phyloP scores from a whole-genome alignment of 1,284 basidiomycete genomes.

The Papiliotrema laurentii region DNA sequence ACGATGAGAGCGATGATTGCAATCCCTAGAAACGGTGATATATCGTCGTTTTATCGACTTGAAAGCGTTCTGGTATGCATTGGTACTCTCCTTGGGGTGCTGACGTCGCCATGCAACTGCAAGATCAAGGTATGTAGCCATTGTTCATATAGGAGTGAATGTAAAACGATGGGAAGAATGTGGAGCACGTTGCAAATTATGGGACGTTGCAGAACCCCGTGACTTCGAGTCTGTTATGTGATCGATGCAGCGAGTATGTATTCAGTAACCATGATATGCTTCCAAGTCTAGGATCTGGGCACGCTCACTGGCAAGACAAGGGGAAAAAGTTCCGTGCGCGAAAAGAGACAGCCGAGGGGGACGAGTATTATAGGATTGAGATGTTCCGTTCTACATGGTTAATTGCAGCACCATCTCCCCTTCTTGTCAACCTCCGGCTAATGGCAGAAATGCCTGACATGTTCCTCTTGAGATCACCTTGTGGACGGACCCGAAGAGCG shows the following conservation, averaged over 20 bases:
- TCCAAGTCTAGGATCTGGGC: not conserved
- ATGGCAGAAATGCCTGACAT: conserved; percentile 65
- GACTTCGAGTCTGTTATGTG: too few relatives aligned
- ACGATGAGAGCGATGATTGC: too few relatives aligned
- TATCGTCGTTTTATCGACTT: too few relatives aligned
- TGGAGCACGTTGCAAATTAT: too few relatives aligned
- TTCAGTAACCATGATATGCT: conserved; percentile 51
- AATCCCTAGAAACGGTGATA: too few relatives aligned
- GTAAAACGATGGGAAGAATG: too few relatives aligned
- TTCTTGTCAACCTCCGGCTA: conserved; percentile 19
- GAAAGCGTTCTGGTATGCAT: too few relatives aligned
- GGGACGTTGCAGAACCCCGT: too few relatives aligned
- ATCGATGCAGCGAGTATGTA: conserved; percentile 94
- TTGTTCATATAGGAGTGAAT: too few relatives aligned
- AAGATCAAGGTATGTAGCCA: too few relatives aligned
- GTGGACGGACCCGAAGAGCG: conserved; percentile 98
- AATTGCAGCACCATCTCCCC: conserved; percentile 66
- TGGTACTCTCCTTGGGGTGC: too few relatives aligned
- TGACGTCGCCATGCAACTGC: too few relatives aligned
- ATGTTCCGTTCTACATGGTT: conserved; percentile 50
- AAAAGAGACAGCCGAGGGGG: conserved; percentile 94
- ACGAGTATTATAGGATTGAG: conserved; percentile 97
- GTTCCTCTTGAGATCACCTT: conserved; percentile 98
- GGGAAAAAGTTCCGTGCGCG: conserved; percentile 99
- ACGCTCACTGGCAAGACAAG: conserved; percentile 51